Conservation (phyloP, 2,329 filamentous ascomycete genomes). For the Plectosphaerella cucumerina region DNA sequence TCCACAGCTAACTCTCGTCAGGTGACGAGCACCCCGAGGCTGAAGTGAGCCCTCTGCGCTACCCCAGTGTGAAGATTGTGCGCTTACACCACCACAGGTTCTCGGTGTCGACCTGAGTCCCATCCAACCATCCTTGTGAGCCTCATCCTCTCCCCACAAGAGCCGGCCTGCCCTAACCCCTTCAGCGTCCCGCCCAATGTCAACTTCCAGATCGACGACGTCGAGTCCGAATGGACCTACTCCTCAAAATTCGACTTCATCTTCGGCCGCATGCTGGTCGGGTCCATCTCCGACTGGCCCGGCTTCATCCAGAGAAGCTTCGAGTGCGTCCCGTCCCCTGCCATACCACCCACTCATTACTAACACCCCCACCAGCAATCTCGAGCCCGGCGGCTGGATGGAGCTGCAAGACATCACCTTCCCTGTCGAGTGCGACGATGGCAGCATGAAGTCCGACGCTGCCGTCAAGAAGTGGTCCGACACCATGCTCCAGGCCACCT, state of each 20-base stretch:
- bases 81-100: neutral
- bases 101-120: constrained; percentile 3
- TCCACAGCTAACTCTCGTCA: neutral
- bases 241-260: constrained; percentile 27
- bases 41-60: neutral
- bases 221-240: constrained; percentile 21
- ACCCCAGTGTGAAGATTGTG: neutral
- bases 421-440: constrained; percentile 35
- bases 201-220: constrained; percentile 32
- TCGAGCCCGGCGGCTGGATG: constrained; percentile 37
- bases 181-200: constrained; percentile 25
- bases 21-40: constrained; percentile 1
- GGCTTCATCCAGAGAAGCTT: constrained; percentile 16
- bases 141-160: neutral
- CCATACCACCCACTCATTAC: too few species aligned
- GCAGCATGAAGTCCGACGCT: constrained; percentile 25
- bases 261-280: constrained; percentile 28
- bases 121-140: constrained; percentile 1
- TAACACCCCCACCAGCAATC: constrained; percentile 7
- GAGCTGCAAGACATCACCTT: constrained; percentile 38
- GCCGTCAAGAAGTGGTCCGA: constrained; percentile 23
- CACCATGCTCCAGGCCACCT: constrained; percentile 27
- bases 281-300: constrained; percentile 25
- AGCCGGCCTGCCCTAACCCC: neutral
- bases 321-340: constrained; percentile 12